These are phyloP conservation scores for Aspergillus floridensis DNA, from an alignment of 2,329 filamentous ascomycete genomes.

Conservation along the genomic window DNA sequence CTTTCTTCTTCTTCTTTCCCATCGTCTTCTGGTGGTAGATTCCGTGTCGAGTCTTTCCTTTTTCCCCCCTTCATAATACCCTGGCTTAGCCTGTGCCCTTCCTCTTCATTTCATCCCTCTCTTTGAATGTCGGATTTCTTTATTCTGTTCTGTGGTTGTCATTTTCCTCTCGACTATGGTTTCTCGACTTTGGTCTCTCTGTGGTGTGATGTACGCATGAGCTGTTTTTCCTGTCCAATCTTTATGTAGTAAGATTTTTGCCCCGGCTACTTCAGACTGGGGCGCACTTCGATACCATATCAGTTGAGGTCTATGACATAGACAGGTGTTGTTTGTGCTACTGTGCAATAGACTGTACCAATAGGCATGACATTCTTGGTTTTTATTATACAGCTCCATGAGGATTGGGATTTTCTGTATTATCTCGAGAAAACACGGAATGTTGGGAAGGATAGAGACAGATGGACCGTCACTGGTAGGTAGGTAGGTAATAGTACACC, in stretches of 20 bases:
- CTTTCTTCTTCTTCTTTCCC: neutral
- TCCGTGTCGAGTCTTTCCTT: constrained; percentile 6
- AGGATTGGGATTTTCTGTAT: neutral
- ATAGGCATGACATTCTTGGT: no score
- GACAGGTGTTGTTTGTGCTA: neutral
- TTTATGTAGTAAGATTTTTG: neutral
- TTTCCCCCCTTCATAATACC: neutral
- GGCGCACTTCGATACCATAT: no score
- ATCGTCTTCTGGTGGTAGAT: constrained; percentile 1
- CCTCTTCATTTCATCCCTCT: neutral
- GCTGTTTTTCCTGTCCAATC: no score
- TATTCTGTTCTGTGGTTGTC: neutral
- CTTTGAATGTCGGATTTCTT: neutral
- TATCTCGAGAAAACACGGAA: neutral
- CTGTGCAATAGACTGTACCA: neutral
- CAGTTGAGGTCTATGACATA: no score
- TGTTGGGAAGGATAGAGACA: no score
- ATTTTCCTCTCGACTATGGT: no score
- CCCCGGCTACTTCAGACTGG: neutral
- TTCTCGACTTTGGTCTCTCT: no score
- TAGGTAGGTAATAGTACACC: no score
- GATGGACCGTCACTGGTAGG: no score
- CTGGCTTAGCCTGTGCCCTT: neutral
- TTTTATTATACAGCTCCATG: no score
- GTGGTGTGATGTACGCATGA: no score